These are phyloP conservation scores for Myxozyma lipomycoides DNA, from an alignment of 805 yeast genomes.

Conservation along the genomic window DNA sequence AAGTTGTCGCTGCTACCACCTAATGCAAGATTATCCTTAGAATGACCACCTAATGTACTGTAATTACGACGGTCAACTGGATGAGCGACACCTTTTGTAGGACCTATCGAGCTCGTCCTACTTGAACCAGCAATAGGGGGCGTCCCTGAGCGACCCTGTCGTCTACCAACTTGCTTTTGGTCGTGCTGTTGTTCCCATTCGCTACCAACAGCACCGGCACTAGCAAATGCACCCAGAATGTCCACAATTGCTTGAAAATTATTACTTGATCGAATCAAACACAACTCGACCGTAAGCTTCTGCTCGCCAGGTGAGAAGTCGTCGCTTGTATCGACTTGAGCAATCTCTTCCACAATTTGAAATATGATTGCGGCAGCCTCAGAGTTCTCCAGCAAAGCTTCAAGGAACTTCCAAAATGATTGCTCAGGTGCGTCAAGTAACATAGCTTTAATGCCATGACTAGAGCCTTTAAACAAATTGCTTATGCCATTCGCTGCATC, in stretches of 20 bases:
- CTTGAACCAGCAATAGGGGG: slow-evolving; percentile 9
- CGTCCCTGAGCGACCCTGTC: slow-evolving; percentile 16
- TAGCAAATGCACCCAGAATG: slow-evolving; percentile 31
- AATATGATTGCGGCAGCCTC: slow-evolving; percentile 23
- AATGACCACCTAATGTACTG: slow-evolving; percentile 12
- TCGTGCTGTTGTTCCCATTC: slow-evolving; percentile 27
- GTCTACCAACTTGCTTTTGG: slow-evolving; percentile 4
- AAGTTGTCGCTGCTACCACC: slow-evolving; percentile 5
- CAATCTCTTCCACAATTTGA: slow-evolving; percentile 18
- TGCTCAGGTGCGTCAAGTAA: slow-evolving; percentile 21
- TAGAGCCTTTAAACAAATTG: slow-evolving; percentile 12
- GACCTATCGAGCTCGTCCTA: not conserved
- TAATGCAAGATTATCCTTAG: not conserved
- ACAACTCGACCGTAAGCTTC: not conserved
- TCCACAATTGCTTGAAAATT: slow-evolving; percentile 29
- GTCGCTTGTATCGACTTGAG: slow-evolving; percentile 10
- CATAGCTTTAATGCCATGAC: slow-evolving; percentile 3
- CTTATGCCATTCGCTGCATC: slow-evolving; percentile 15
- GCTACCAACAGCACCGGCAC: slow-evolving; percentile 26
- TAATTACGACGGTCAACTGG: slow-evolving; percentile 22
- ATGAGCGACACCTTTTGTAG: not conserved
- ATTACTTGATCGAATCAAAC: slow-evolving; percentile 12
- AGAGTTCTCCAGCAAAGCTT: slow-evolving; percentile 18
- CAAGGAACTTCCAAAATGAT: slow-evolving; percentile 27
- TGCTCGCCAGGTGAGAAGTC: slow-evolving; percentile 7